A percentile compares a stretch with the other conserved stretches of the same genome.
phyloP scores from a whole-genome alignment of 108 stramenopile genomes.

The Pseudonitzschia pungens region DNA sequence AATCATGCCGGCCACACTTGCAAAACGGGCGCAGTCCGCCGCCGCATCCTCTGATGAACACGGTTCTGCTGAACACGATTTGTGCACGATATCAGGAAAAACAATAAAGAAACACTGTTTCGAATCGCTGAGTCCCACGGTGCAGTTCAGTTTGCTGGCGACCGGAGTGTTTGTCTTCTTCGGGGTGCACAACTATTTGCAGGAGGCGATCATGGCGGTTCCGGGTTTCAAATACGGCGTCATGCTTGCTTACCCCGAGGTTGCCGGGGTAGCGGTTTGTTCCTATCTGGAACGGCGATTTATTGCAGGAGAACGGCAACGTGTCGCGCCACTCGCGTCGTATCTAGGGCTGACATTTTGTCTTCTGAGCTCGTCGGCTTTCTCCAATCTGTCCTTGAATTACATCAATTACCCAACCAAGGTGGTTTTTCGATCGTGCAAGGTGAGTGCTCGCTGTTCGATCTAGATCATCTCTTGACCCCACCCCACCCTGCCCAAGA shows the following conservation, averaged over 20 bases:
- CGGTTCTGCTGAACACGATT: not conserved
- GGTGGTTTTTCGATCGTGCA: constrained; percentile 46
- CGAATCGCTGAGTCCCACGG: constrained; percentile 20
- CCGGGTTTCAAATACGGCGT: constrained; percentile 83
- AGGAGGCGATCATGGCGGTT: constrained; percentile 90
- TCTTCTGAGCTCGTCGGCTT: constrained; percentile 81
- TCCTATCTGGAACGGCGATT: constrained; percentile 72
- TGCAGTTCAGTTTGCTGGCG: constrained; percentile 43
- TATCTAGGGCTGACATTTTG: constrained; percentile 85
- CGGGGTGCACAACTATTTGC: constrained; percentile 86
- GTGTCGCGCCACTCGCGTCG: constrained; percentile 74
- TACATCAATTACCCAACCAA: constrained; percentile 98
- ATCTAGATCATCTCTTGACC: not conserved
- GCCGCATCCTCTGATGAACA: too few relatives aligned
- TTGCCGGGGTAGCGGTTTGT: constrained; percentile 86
- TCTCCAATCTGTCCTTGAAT: constrained; percentile 88
- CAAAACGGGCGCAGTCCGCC: not conserved
- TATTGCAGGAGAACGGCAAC: constrained; percentile 47
- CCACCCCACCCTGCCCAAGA: not conserved
- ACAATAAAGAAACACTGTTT: constrained; percentile 10
- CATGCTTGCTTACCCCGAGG: constrained; percentile 95
- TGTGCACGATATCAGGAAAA: not conserved
- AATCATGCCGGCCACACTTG: not conserved
- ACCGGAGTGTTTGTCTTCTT: constrained; percentile 83
- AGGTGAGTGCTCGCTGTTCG: not conserved